These are phyloP conservation scores for Ceriops decandra DNA, from an alignment of 345 rosid species.

Conservation along the genomic window DNA sequence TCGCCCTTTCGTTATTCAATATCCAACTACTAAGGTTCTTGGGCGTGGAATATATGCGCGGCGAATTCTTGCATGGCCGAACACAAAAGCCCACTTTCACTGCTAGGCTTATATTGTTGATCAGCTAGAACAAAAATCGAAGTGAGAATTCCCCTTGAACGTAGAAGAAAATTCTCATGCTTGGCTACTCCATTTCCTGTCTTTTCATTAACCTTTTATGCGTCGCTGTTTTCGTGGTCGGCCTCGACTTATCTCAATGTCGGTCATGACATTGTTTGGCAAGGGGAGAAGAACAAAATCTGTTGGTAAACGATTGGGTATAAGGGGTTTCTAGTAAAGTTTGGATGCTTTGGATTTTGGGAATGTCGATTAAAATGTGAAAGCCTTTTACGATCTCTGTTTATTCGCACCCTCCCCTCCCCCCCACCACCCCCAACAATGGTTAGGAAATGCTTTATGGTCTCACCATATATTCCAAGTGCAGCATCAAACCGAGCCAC, in stretches of 20 bases:
- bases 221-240: too few relatives aligned
- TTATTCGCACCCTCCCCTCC: too few relatives aligned
- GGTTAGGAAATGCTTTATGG: neutral
- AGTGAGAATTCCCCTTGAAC: too few relatives aligned
- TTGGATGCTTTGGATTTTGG: neutral
- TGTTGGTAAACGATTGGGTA: neutral
- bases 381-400: too few relatives aligned
- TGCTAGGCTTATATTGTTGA: neutral
- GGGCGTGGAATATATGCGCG: constrained; percentile 21
- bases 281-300: neutral
- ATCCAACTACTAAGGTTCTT: constrained; percentile 1
- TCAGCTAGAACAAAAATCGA: neutral
- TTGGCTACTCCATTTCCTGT: too few relatives aligned
- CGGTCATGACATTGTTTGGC: neutral
- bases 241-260: neutral
- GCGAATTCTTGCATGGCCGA: neutral
- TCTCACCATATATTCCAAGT: neutral
- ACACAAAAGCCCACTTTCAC: neutral
- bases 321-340: neutral
- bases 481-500: neutral
- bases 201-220: too few relatives aligned
- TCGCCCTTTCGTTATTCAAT: neutral
- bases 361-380: neutral
- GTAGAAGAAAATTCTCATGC: too few relatives aligned
- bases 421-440: too few relatives aligned